Evolutionary conservation across 2,329 filamentous ascomycete species (phyloP).

Genomic region (Xylaria sp.): DNA sequence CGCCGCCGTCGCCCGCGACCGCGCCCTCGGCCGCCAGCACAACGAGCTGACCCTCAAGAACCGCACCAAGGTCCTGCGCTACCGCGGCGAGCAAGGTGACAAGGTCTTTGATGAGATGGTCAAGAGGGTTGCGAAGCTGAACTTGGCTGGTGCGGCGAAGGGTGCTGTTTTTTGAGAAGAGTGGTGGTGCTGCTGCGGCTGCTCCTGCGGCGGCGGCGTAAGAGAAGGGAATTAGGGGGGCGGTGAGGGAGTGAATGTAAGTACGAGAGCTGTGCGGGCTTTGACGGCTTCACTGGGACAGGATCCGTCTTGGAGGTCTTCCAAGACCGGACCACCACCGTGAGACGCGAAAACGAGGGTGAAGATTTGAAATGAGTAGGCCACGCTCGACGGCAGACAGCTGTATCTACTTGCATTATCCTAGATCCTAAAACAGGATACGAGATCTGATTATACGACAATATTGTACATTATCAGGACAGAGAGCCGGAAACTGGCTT

Average conservation of each 20-base stretch:
- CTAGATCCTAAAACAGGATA: slow-evolving; percentile 32
- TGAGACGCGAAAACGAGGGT: too few relatives aligned
- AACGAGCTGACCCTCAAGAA: slow-evolving; percentile 79
- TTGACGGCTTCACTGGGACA: background rate
- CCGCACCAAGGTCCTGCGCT: slow-evolving; percentile 81
- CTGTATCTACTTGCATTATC: slow-evolving; percentile 21
- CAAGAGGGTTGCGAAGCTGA: slow-evolving; percentile 45
- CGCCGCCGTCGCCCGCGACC: slow-evolving; percentile 74
- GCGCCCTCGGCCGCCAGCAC: slow-evolving; percentile 59
- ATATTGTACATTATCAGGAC: slow-evolving; percentile 29
- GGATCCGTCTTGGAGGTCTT: background rate
- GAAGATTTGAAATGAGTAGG: slow-evolving; percentile 41
- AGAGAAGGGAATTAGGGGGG: background rate
- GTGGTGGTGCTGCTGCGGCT: background rate
- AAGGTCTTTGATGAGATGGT: slow-evolving; percentile 70
- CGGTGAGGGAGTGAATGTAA: background rate
- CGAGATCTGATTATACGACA: slow-evolving; percentile 40
- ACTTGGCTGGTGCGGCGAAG: slow-evolving; percentile 36
- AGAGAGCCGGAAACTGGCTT: background rate
- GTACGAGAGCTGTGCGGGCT: too few relatives aligned
- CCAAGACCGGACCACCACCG: too few relatives aligned
- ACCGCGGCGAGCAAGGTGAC: slow-evolving; percentile 69
- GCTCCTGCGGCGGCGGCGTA: background rate
- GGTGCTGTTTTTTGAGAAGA: too few relatives aligned
- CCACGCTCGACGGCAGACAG: slow-evolving; percentile 32